These are phyloP conservation scores for Colletotrichum orbiculare DNA, from an alignment of 2,329 filamentous ascomycete species.

Conservation along the genomic window DNA sequence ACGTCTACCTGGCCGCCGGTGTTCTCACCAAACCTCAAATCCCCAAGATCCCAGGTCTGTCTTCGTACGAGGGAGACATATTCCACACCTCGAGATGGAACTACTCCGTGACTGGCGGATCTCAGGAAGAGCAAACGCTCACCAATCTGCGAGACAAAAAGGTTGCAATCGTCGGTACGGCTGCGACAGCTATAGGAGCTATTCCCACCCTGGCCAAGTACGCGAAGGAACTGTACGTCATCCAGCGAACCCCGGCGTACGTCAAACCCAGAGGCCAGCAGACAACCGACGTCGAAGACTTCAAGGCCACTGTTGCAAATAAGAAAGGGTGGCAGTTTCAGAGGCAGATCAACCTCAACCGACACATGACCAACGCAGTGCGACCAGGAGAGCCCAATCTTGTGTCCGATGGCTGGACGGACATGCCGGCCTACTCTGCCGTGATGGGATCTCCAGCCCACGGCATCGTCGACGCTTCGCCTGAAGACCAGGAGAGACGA, in stretches of 20 bases:
- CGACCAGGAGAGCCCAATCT: slow-evolving; percentile 47
- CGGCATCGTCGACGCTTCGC: slow-evolving; percentile 50
- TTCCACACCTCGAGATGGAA: slow-evolving; percentile 61
- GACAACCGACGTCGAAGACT: slow-evolving; percentile 54
- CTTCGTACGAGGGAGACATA: slow-evolving; percentile 51
- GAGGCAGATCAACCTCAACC: slow-evolving; percentile 55
- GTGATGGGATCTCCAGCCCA: slow-evolving; percentile 47
- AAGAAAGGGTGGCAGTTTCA: slow-evolving; percentile 59
- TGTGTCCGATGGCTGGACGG: slow-evolving; percentile 61
- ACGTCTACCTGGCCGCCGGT: slow-evolving; percentile 44
- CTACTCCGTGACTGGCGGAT: slow-evolving; percentile 55
- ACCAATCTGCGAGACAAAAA: slow-evolving; percentile 57
- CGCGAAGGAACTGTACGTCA: slow-evolving; percentile 61
- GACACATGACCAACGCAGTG: slow-evolving; percentile 50
- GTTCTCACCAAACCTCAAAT: slow-evolving; percentile 52
- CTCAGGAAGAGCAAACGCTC: slow-evolving; percentile 49
- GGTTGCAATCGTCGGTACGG: slow-evolving; percentile 62
- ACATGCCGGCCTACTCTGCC: slow-evolving; percentile 50
- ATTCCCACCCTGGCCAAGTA: slow-evolving; percentile 57
- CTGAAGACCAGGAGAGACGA: neutral
- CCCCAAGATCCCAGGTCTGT: slow-evolving; percentile 53
- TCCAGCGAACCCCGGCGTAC: slow-evolving; percentile 64
- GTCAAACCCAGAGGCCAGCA: slow-evolving; percentile 52
- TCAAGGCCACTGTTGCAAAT: slow-evolving; percentile 45
- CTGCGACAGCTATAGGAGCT: slow-evolving; percentile 58